Percentiles rank a stretch among this genome's conserved stretches.
These are phyloP conservation scores for Ceratocystis cubensis DNA, from an alignment of 2,329 filamentous ascomycete species.

Conservation along the genomic window DNA sequence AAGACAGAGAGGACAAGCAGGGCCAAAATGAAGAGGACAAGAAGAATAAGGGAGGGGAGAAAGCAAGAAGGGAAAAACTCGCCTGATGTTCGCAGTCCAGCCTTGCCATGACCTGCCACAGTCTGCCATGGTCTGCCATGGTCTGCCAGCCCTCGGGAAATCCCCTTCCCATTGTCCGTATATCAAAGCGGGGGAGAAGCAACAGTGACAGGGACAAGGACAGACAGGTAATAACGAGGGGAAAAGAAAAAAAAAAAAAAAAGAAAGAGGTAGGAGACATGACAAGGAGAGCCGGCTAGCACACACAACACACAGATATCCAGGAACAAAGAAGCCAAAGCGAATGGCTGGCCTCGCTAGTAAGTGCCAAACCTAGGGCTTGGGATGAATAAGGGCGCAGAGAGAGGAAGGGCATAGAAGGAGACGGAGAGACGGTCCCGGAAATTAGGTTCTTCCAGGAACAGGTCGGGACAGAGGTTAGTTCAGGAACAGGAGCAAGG, in stretches of 20 bases:
- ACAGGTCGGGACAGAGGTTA: background rate
- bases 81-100: background rate
- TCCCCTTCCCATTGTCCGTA: background rate
- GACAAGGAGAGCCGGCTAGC: background rate
- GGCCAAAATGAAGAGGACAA: background rate
- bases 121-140: background rate
- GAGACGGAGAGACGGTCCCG: background rate
- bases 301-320: background rate
- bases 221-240: background rate
- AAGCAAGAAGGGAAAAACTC: background rate
- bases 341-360: background rate
- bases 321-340: too few relatives aligned
- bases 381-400: background rate
- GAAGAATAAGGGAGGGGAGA: background rate
- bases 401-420: background rate
- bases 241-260: background rate
- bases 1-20: background rate
- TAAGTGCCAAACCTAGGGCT: background rate
- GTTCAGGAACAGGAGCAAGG: background rate
- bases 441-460: constrained; percentile 5
- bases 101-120: background rate
- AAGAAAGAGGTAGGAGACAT: background rate
- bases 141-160: constrained; percentile 1
- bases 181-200: background rate
- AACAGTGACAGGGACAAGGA: background rate